Base-by-base conservation (phyloP, 768 basidiomycete genomes). In the Xerocomus spinulosus region DNA sequence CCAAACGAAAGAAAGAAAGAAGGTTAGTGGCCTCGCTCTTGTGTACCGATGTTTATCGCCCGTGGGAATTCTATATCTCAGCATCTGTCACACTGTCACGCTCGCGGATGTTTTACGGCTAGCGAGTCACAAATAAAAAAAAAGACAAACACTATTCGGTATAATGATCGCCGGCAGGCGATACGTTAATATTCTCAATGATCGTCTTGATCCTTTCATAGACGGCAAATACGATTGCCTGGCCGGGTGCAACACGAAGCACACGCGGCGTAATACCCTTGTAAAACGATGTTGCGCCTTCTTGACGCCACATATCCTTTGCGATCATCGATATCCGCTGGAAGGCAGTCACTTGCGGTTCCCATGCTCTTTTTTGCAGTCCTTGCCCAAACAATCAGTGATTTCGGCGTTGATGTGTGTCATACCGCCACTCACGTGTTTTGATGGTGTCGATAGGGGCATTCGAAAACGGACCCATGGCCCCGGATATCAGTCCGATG, bases 211-310 rank as follows among this genome's bases (percentile, higher is more conserved):
- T 86, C 42, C 87, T 76, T 71, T 99, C 95, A 60, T 97, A 97
- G 23, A 99, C 95, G 12, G 95, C 91, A 61, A 98, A 98, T 29
- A 97, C 95, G 55, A 98, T 89, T 2, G 94, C 94, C 66, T 92
- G 91, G 2, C 95, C 96, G 8, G 96, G 96, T 2, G 96, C 96
- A 37, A 99, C 96, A 45, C 96, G 82, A 59, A 96, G 73, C 29
- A 99, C 93, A 18, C 96, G 79, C 29, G 96, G 96, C 0, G 94
- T 97, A 64, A 99, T 97, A 17, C 96, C 96, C 73, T 96, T 98
- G 74, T 98, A 98, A 70, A 99, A 98, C 44, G 94, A 92, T 36
- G 69, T 69, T 14, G 86, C 73, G 6, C 96, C 96, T 69, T 99
- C 96, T 55, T 80, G 76, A 51, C 74, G 80, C 86, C 92, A 97